Conservation (phyloP, 2,329 filamentous ascomycete species). For the Rhinocladiella similis region DNA sequence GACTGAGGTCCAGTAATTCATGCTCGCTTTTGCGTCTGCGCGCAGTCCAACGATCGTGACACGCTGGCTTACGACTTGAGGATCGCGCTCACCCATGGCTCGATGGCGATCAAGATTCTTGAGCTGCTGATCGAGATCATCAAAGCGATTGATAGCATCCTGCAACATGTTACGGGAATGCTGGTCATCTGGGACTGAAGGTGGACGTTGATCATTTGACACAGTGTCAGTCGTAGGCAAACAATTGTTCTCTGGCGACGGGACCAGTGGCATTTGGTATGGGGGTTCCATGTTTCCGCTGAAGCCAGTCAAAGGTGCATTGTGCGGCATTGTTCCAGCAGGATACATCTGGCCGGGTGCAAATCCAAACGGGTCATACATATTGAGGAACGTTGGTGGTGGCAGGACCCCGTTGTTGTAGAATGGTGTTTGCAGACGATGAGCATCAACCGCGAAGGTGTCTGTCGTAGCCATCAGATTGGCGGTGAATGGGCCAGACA, state of each 20-base stretch:
- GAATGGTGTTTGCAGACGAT: conserved; percentile 7
- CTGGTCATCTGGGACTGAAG: background rate
- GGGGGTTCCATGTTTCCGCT: conserved; percentile 5
- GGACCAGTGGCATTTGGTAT: conserved; percentile 7
- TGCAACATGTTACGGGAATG: conserved; percentile 11
- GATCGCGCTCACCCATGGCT: conserved; percentile 23
- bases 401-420: conserved; percentile 10
- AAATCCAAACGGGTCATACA: conserved; percentile 17
- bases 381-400: conserved; percentile 2
- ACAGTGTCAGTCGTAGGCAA: conserved; percentile 6
- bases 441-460: conserved; percentile 7
- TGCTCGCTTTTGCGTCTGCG: conserved; percentile 20
- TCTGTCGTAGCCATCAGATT: conserved; percentile 6
- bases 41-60: conserved; percentile 24
- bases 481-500: conserved; percentile 4
- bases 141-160: conserved; percentile 9
- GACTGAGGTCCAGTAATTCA: conserved; percentile 17
- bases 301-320: conserved; percentile 10
- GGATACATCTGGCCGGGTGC: conserved; percentile 10
- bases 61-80: conserved; percentile 21
- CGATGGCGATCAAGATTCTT: conserved; percentile 28
- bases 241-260: conserved; percentile 4
- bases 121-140: conserved; percentile 27
- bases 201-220: background rate
- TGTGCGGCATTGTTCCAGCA: conserved; percentile 1